These are phyloP conservation scores for Bothriochloa decipiens DNA, from an alignment of 176 grass and related monocot genomes.

Conservation along the genomic window DNA sequence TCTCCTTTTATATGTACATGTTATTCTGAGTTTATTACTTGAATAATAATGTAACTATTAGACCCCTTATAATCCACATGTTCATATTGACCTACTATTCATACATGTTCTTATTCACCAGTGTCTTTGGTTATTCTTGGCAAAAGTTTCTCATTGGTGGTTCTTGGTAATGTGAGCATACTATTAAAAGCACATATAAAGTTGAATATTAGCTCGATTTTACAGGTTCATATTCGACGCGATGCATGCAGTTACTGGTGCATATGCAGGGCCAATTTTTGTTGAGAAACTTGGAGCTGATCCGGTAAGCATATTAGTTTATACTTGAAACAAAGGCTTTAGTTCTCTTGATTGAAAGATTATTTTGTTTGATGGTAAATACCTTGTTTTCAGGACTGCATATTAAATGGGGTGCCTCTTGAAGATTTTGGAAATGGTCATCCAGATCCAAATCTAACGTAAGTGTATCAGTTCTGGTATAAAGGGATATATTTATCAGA, in stretches of 20 bases:
- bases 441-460: conserved; percentile 96
- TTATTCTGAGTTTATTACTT: not conserved
- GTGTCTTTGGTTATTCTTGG: conserved; percentile 10
- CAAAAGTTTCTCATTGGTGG: not conserved
- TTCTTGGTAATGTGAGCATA: conserved; percentile 16
- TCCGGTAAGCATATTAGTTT: conserved; percentile 51
- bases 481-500: conserved; percentile 4
- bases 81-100: not conserved
- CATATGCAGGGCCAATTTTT: conserved; percentile 94
- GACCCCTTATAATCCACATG: not conserved
- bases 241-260: conserved; percentile 93
- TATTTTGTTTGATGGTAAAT: conserved; percentile 33
- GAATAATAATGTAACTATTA: not conserved
- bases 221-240: conserved; percentile 84
- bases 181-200: conserved; percentile 15
- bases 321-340: conserved; percentile 18
- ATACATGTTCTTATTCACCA: not conserved
- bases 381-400: conserved; percentile 62
- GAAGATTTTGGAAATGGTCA: conserved; percentile 94
- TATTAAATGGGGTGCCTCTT: conserved; percentile 81
- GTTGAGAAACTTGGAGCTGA: conserved; percentile 79
- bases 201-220: conserved; percentile 30
- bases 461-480: conserved; percentile 33
- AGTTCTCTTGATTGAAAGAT: conserved; percentile 25
- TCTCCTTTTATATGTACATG: conserved; percentile 16